A percentile compares a stretch with the other conserved stretches of the same genome.
phyloP scores from a whole-genome alignment of 139 green algal genomes.

The Chlamydomonas sp. region DNA sequence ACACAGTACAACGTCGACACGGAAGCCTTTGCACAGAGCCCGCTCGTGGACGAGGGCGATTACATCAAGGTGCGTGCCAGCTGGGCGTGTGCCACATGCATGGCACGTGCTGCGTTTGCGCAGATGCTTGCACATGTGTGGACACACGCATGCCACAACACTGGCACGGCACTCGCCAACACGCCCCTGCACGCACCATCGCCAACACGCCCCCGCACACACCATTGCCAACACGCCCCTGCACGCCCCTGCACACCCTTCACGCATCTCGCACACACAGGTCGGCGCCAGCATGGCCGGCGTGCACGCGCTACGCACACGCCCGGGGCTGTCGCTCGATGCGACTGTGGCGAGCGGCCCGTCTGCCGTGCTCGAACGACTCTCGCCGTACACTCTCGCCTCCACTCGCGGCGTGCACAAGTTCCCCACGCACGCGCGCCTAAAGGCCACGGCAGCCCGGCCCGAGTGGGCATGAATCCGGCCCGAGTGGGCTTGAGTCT shows the following conservation, averaged over 20 bases:
- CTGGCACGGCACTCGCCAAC: background rate
- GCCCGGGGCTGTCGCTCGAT: slow-evolving; percentile 20
- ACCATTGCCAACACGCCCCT: background rate
- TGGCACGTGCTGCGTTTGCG: slow-evolving; percentile 8
- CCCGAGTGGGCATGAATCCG: no score
- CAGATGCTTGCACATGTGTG: background rate
- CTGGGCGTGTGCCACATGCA: slow-evolving; percentile 8
- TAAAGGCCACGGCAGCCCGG: no score
- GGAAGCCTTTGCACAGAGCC: no score
- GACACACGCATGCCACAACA: background rate
- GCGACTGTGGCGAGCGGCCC: slow-evolving; percentile 14
- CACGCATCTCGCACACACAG: background rate
- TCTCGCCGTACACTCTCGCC: slow-evolving; percentile 1
- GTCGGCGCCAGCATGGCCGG: slow-evolving; percentile 1
- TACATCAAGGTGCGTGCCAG: slow-evolving; percentile 23
- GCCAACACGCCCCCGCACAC: background rate
- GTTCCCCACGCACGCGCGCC: background rate
- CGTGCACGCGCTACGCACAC: slow-evolving; percentile 19
- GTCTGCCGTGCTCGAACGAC: background rate
- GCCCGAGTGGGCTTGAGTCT: no score
- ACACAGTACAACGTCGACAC: no score
- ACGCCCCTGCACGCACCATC: background rate
- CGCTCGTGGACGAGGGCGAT: slow-evolving; percentile 21
- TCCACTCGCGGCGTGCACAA: slow-evolving; percentile 9
- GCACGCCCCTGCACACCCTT: background rate